Percentiles rank a stretch among this genome's conserved stretches.
Evolutionary conservation across 768 basidiomycete genomes (phyloP).

Genomic region (Trametes sanguinea): DNA sequence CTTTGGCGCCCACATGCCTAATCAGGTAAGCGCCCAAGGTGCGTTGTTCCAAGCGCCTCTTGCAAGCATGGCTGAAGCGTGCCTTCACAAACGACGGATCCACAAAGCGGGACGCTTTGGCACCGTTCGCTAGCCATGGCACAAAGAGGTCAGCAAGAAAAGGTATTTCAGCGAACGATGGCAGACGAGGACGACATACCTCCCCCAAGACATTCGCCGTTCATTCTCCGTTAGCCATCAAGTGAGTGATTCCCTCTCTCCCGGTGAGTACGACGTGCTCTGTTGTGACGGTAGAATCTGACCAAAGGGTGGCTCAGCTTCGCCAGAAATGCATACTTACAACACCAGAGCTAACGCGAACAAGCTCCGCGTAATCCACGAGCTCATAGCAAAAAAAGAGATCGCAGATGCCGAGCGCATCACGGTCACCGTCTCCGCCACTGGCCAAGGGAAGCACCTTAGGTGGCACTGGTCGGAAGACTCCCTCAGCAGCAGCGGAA

Average conservation of each 20-base stretch:
- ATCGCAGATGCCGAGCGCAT: conserved; percentile 1
- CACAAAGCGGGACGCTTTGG: conserved; percentile 11
- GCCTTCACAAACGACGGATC: neutral
- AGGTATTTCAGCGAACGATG: conserved; percentile 10
- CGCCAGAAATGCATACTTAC: conserved; percentile 6
- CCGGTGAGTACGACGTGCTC: neutral
- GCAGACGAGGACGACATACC: conserved; percentile 4
- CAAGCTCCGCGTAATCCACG: neutral
- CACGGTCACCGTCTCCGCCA: conserved; percentile 1
- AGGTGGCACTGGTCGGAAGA: conserved; percentile 14
- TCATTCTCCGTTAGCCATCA: neutral
- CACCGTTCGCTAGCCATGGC: neutral
- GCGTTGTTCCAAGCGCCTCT: neutral
- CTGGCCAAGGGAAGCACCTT: conserved; percentile 7
- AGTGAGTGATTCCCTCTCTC: neutral
- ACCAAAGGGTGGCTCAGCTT: neutral
- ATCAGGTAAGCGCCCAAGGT: neutral
- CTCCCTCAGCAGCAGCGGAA: neutral
- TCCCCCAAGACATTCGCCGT: neutral
- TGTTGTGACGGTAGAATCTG: too few species aligned
- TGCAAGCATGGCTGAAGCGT: conserved; percentile 3
- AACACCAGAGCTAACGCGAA: neutral
- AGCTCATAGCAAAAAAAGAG: neutral
- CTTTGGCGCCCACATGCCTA: neutral
- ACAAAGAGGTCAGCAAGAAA: conserved; percentile 14